Base-by-base conservation (phyloP, 2,329 filamentous ascomycete genomes). In the Apiospora rasikravindrae region DNA sequence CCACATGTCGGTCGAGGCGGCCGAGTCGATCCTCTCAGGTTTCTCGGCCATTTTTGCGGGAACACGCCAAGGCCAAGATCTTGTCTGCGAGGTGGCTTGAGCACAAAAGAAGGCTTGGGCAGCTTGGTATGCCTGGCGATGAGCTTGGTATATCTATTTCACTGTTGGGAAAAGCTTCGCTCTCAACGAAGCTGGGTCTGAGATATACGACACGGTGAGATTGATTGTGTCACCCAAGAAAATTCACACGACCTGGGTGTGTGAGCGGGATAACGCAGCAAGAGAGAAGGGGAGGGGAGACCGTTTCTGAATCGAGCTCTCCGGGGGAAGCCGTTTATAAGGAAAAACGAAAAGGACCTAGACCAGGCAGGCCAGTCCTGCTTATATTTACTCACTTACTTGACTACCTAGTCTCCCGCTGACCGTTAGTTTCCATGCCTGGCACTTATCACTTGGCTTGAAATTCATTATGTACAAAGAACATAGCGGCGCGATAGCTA, bases 41-140 rank as follows among this genome's bases (percentile, higher is more conserved):
- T 69, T 49, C 24, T 69, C 67, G 67, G 42, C 67, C 67, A 69
- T 69, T 45, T n/a, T 69, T 29, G 44, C 33, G 44, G 67, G 37
- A 47, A 26, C 13, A 26, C 44, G n/a, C 67, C 57, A 64, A 64
- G 19, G 67, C 67, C 67, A 49, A 69, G 67, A 19, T 29, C 67
- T 69, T 69, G 67, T 49, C 44, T n/a, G 22, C 2, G 44, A 49
- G 67, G 26, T 49, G 67, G 44, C 47, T 37, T 4, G 26, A 33
- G 44, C 14, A 49, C 67, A 49, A 49, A 44, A 69, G 44, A 49
- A 49, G 49, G 44, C 67, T 29, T 49, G 67, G 42, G 42, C 67
- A 37, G 42, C 67, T 68, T 29, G 45, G n/a, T 44, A 44, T 33
- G n/a, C 19, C 67, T 45, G 22, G 40, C 11, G 42, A 45, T 14